Evolutionary conservation across 352 stramenopile genomes (phyloP).

Genomic region (Phytophthora gonapodyides): DNA sequence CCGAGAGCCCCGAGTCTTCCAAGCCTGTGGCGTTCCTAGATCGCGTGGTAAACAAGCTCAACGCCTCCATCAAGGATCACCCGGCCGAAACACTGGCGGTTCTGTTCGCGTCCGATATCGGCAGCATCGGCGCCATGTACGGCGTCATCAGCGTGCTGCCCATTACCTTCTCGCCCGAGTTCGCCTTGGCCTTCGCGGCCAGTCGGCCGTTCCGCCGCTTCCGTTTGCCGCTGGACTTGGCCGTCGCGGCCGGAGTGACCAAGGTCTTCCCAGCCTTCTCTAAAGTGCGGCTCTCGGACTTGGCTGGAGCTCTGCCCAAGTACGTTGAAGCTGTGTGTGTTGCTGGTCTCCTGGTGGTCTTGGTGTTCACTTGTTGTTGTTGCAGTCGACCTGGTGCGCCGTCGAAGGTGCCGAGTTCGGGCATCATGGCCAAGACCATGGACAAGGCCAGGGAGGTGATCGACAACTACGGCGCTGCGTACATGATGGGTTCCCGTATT

Average conservation of each 20-base stretch:
- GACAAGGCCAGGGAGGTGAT: slow-evolving; percentile 73
- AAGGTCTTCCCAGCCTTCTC: slow-evolving; percentile 78
- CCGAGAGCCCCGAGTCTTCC: slow-evolving; percentile 6
- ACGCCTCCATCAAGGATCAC: slow-evolving; percentile 74
- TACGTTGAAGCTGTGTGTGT: slow-evolving; percentile 24
- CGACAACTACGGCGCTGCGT: slow-evolving; percentile 86
- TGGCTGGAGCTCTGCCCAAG: slow-evolving; percentile 62
- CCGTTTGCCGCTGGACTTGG: slow-evolving; percentile 78
- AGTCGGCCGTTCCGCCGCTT: slow-evolving; percentile 84
- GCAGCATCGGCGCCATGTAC: slow-evolving; percentile 81
- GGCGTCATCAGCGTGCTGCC: slow-evolving; percentile 63
- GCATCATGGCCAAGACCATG: slow-evolving; percentile 67
- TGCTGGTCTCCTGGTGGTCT: neutral
- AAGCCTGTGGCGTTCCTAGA: slow-evolving; percentile 50
- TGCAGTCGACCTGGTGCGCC: slow-evolving; percentile 28
- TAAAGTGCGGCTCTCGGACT: slow-evolving; percentile 69
- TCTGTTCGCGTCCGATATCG: slow-evolving; percentile 83
- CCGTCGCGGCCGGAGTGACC: slow-evolving; percentile 61
- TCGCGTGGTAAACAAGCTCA: slow-evolving; percentile 73
- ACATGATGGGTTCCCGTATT: slow-evolving; percentile 89
- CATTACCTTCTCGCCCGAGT: slow-evolving; percentile 83
- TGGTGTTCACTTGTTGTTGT: slow-evolving; percentile 5
- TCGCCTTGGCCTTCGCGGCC: slow-evolving; percentile 82
- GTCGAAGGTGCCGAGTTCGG: slow-evolving; percentile 23
- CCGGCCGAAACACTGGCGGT: slow-evolving; percentile 76